Evolutionary conservation across 2,329 filamentous ascomycete species (phyloP).

Genomic region (Paecilomyces sp.): DNA sequence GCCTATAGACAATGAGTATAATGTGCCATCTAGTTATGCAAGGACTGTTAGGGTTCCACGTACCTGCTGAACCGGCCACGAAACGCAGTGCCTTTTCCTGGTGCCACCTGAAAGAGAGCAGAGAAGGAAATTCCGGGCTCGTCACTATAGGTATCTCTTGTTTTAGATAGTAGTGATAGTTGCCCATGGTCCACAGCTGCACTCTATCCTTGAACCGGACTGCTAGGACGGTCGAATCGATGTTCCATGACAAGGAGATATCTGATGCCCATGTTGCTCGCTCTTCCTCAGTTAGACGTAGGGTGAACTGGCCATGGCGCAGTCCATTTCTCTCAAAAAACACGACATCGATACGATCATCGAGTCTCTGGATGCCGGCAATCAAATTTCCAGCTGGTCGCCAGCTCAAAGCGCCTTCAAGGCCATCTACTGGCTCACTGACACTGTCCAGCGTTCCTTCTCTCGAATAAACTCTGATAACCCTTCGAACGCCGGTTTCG

Average conservation of each 20-base stretch:
- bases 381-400: slow-evolving; percentile 84
- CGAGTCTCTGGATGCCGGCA: slow-evolving; percentile 70
- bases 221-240: slow-evolving; percentile 83
- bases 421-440: slow-evolving; percentile 85
- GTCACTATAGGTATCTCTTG: slow-evolving; percentile 61
- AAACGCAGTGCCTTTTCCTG: slow-evolving; percentile 73
- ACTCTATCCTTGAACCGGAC: slow-evolving; percentile 66
- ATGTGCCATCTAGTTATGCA: not conserved
- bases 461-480: slow-evolving; percentile 83
- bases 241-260: slow-evolving; percentile 76
- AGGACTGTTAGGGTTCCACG: slow-evolving; percentile 10
- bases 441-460: slow-evolving; percentile 88
- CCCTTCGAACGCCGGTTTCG: slow-evolving; percentile 61
- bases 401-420: slow-evolving; percentile 88
- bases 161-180: slow-evolving; percentile 98
- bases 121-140: slow-evolving; percentile 13
- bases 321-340: slow-evolving; percentile 98
- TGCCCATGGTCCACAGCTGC: slow-evolving; percentile 96
- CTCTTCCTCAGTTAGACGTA: slow-evolving; percentile 59
- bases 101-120: slow-evolving; percentile 59
- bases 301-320: slow-evolving; percentile 86
- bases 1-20: slow-evolving; percentile 21
- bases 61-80: slow-evolving; percentile 48
- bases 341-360: slow-evolving; percentile 67
- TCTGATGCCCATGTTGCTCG: slow-evolving; percentile 47